These are phyloP conservation scores for Pichia sp. DNA, from an alignment of 1,139 yeast species.

Conservation along the genomic window DNA sequence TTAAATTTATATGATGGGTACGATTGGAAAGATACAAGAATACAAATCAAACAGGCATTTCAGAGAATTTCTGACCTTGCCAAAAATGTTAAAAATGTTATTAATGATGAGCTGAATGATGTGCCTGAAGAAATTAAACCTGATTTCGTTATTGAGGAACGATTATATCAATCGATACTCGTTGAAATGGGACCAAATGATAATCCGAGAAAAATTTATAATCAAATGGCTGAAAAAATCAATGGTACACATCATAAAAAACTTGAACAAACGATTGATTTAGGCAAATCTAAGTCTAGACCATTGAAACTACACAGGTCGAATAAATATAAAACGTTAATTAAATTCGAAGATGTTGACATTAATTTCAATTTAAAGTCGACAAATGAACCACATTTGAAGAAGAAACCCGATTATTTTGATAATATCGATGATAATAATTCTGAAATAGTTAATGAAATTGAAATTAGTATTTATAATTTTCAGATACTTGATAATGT, in stretches of 20 bases:
- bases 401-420: constrained; percentile 19
- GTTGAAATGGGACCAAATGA: constrained; percentile 52
- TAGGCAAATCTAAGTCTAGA: constrained; percentile 31
- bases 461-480: constrained; percentile 41
- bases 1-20: constrained; percentile 81
- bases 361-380: constrained; percentile 42
- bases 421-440: constrained; percentile 28
- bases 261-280: constrained; percentile 17
- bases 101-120: background rate
- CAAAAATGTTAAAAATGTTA: constrained; percentile 1
- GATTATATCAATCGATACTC: constrained; percentile 68
- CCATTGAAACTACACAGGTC: constrained; percentile 59
- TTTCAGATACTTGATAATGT: constrained; percentile 70
- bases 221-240: constrained; percentile 39
- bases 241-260: background rate
- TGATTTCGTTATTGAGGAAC: constrained; percentile 46
- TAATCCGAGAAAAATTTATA: constrained; percentile 42
- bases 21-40: constrained; percentile 82
- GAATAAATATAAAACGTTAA: constrained; percentile 49
- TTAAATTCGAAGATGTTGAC: constrained; percentile 50
- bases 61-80: constrained; percentile 51
- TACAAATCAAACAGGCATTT: constrained; percentile 57
- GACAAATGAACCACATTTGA: constrained; percentile 37
- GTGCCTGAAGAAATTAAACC: background rate
- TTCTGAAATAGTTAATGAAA: constrained; percentile 44